A percentile compares a stretch with the other conserved stretches of the same genome.
phyloP scores from a whole-genome alignment of 75 land plant genomes.

The Gnetum montanum region DNA sequence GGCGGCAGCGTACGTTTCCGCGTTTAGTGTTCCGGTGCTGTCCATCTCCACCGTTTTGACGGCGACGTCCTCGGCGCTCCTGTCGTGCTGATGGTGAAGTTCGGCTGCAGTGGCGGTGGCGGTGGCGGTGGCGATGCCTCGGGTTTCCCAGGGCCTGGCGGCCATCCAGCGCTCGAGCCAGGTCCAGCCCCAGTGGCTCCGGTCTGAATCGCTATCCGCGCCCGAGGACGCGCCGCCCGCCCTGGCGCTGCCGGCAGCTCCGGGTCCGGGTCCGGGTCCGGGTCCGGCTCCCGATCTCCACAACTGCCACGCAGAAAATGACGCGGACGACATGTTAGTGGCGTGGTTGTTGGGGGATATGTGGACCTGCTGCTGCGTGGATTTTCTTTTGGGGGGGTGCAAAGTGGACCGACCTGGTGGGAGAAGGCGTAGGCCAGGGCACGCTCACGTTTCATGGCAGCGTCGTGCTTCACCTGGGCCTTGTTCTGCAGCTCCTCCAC shows the following conservation, averaged over 20 bases:
- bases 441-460: constrained; percentile 72
- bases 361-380: too few relatives aligned
- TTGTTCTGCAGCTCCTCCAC: constrained; percentile 73
- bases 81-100: too few relatives aligned
- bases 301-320: too few relatives aligned
- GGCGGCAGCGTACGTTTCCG: too few relatives aligned
- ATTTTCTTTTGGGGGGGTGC: too few relatives aligned
- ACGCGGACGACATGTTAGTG: too few relatives aligned
- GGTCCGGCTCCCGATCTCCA: neutral
- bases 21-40: too few relatives aligned
- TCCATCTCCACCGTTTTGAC: constrained; percentile 66
- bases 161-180: constrained; percentile 94
- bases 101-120: constrained; percentile 38
- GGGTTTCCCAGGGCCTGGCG: constrained; percentile 61
- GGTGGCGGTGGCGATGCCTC: too few relatives aligned
- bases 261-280: too few relatives aligned
- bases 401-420: constrained; percentile 84
- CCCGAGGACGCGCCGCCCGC: neutral
- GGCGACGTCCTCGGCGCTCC: constrained; percentile 4
- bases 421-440: constrained; percentile 77
- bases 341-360: too few relatives aligned
- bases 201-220: constrained; percentile 24
- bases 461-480: constrained; percentile 57
- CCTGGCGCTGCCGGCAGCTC: neutral
- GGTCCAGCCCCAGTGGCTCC: constrained; percentile 49